Percentiles rank a stretch among this genome's conserved stretches.
Conservation (phyloP, 148 eudicot genomes). For the Amaranthus hypochondriacus region DNA sequence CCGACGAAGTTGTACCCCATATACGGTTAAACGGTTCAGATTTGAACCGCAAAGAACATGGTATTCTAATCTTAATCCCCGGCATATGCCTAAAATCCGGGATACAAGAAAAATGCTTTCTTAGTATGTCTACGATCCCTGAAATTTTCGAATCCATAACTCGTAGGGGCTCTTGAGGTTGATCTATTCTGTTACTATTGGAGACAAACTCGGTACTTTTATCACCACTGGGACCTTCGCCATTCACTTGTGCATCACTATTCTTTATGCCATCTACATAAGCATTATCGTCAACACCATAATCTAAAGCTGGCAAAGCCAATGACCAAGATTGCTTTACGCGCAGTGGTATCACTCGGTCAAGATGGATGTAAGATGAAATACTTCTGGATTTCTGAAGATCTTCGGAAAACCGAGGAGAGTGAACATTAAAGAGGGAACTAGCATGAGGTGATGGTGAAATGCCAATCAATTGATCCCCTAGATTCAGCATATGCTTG, state of each 20-base stretch:
- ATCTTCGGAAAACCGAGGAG: conserved; percentile 48
- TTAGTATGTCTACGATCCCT: conserved; percentile 58
- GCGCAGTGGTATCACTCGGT: conserved; percentile 56
- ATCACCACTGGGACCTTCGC: conserved; percentile 27
- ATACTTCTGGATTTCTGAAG: conserved; percentile 47
- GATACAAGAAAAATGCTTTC: conserved; percentile 73
- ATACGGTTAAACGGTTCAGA: conserved; percentile 53
- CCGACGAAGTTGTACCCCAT: conserved; percentile 40
- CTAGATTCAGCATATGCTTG: conserved; percentile 53
- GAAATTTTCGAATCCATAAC: conserved; percentile 89
- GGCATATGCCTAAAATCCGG: conserved; percentile 80
- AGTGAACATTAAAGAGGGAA: conserved; percentile 54
- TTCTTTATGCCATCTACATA: conserved; percentile 47
- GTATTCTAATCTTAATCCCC: conserved; percentile 69
- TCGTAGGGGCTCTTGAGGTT: conserved; percentile 67
- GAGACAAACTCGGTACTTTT: conserved; percentile 26
- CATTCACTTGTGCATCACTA: conserved; percentile 38
- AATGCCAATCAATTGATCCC: conserved; percentile 59
- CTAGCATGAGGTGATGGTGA: conserved; percentile 62
- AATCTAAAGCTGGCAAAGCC: conserved; percentile 53
- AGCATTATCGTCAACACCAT: conserved; percentile 28
- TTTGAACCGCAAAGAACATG: conserved; percentile 62
- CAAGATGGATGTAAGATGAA: conserved; percentile 69
- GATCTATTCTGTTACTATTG: conserved; percentile 36
- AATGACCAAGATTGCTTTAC: conserved; percentile 95